phyloP scores from a whole-genome alignment of 2,329 filamentous ascomycete species.

The Cordyceps tenuipes region DNA sequence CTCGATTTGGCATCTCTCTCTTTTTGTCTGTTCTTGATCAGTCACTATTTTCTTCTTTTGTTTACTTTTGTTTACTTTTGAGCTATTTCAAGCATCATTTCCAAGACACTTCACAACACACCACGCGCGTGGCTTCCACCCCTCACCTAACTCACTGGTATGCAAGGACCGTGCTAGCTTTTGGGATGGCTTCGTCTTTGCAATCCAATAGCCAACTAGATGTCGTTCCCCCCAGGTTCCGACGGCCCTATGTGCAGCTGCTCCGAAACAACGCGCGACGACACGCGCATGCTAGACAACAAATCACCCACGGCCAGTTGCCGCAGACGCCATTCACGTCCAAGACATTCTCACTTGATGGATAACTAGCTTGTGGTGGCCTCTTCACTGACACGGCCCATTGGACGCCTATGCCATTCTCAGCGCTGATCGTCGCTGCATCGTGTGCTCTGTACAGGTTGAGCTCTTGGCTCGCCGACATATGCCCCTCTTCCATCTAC shows the following conservation, averaged over 20 bases:
- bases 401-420: not conserved
- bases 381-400: too few relatives aligned
- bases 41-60: not conserved
- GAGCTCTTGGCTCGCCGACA: not conserved
- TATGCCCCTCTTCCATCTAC: not conserved
- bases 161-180: not conserved
- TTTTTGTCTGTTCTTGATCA: too few relatives aligned
- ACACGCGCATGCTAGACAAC: not conserved
- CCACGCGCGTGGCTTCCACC: constrained; percentile 1
- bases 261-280: not conserved
- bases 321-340: not conserved
- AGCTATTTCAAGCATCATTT: not conserved
- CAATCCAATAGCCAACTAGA: too few relatives aligned
- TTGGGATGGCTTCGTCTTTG: too few relatives aligned
- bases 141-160: not conserved
- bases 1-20: not conserved
- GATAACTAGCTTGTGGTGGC: not conserved
- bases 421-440: not conserved
- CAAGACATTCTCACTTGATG: not conserved
- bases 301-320: not conserved
- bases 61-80: too few relatives aligned
- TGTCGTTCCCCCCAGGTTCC: not conserved
- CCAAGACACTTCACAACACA: constrained; percentile 8
- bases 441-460: not conserved
- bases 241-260: not conserved